A percentile compares a stretch with the other conserved stretches of the same genome.
Conservation (phyloP, 179 eudicot species). For the Heliamphora pulchella region DNA sequence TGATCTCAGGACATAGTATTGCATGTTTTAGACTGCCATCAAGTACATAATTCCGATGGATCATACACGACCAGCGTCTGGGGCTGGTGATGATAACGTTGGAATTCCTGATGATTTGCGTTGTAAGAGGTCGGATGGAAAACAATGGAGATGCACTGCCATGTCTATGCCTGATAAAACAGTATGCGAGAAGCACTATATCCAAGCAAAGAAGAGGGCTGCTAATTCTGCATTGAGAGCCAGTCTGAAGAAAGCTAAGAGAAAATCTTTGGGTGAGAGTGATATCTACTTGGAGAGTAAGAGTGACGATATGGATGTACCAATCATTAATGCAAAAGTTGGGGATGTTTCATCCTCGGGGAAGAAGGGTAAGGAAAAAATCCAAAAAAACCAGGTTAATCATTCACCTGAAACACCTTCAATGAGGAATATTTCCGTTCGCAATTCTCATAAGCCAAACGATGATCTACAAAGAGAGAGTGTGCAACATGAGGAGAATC, state of each 20-base stretch:
- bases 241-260: slow-evolving; percentile 67
- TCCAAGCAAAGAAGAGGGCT: slow-evolving; percentile 97
- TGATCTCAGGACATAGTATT: neutral
- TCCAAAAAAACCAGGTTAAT: slow-evolving; percentile 29
- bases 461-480: slow-evolving; percentile 53
- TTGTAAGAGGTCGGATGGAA: slow-evolving; percentile 97
- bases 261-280: slow-evolving; percentile 57
- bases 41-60: slow-evolving; percentile 41
- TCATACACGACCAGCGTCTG: slow-evolving; percentile 33
- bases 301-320: slow-evolving; percentile 71
- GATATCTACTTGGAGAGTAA: slow-evolving; percentile 65
- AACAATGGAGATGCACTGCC: slow-evolving; percentile 98
- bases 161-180: slow-evolving; percentile 98
- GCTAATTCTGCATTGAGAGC: slow-evolving; percentile 91
- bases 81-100: slow-evolving; percentile 54
- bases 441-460: slow-evolving; percentile 33
- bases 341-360: slow-evolving; percentile 40
- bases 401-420: slow-evolving; percentile 57
- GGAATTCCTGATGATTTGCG: slow-evolving; percentile 91
- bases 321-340: slow-evolving; percentile 29
- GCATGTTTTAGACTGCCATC: slow-evolving; percentile 8
- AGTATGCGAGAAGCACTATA: slow-evolving; percentile 94
- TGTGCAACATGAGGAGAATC: slow-evolving; percentile 46
- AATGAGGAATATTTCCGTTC: slow-evolving; percentile 30
- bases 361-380: slow-evolving; percentile 40